These are phyloP conservation scores for Solanum habrochaites DNA, from an alignment of 257 asterid species.

Conservation along the genomic window DNA sequence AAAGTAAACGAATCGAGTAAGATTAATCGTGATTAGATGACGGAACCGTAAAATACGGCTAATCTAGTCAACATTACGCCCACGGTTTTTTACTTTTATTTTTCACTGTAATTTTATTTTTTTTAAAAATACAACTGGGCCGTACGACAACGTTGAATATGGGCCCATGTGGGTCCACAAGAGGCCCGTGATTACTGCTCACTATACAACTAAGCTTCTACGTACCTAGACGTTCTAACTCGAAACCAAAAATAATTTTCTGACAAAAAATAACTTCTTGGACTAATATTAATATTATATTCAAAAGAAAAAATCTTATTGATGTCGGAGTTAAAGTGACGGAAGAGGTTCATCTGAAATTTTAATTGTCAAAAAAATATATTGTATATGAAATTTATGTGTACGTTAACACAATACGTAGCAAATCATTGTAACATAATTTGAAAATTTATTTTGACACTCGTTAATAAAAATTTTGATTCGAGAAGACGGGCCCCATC, in stretches of 20 bases:
- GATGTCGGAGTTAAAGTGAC: background rate
- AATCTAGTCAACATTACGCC: background rate
- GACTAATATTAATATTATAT: background rate
- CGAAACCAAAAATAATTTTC: background rate
- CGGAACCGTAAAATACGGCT: background rate
- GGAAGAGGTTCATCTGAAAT: background rate
- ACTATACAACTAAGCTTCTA: conserved; percentile 11
- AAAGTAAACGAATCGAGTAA: too few species aligned
- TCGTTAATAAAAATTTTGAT: background rate
- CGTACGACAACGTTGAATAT: background rate
- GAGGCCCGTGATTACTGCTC: background rate
- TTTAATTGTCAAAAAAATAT: fast-evolving
- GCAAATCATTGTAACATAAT: too few species aligned
- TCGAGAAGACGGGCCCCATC: background rate
- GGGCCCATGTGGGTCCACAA: background rate
- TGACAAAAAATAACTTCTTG: background rate
- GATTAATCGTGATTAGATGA: background rate
- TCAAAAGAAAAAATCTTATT: too few species aligned
- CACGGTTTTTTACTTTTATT: background rate
- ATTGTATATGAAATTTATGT: background rate
- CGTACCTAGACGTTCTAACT: conserved; percentile 14
- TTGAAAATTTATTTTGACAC: fast-evolving
- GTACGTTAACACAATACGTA: too few species aligned
- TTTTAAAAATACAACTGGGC: background rate
- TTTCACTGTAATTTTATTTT: background rate